Evolutionary conservation across 495 filamentous ascomycete genomes (phyloP).

Genomic region (Aspergillus leporis): DNA sequence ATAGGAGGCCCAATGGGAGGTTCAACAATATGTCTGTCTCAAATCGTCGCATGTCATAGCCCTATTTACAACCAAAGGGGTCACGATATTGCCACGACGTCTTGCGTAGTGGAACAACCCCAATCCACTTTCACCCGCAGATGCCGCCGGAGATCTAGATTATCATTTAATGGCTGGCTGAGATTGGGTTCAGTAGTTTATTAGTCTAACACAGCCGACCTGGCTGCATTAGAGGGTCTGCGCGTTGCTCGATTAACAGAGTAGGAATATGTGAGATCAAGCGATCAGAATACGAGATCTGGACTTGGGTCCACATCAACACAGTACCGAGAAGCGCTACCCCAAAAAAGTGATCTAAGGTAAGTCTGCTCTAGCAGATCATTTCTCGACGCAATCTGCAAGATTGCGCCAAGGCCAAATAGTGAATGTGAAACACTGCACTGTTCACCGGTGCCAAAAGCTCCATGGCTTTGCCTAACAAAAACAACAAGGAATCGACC

Average conservation of each 20-base stretch:
- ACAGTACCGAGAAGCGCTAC: constrained; percentile 17
- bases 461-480: constrained; percentile 23
- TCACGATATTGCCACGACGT: background rate
- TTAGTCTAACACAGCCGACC: background rate
- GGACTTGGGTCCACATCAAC: constrained; percentile 33
- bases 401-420: constrained; percentile 23
- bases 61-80: background rate
- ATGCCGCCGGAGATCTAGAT: background rate
- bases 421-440: constrained; percentile 1
- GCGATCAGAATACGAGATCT: constrained; percentile 18
- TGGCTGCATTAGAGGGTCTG: background rate
- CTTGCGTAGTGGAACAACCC: background rate
- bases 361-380: background rate
- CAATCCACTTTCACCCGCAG: background rate
- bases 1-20: background rate
- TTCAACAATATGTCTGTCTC: background rate
- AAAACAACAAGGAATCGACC: constrained; percentile 33
- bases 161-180: background rate
- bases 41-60: background rate
- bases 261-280: background rate
- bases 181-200: background rate
- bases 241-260: background rate
- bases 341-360: constrained; percentile 5
- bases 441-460: constrained; percentile 21
- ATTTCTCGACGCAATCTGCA: constrained; percentile 18